Conservation (phyloP, 2,329 filamentous ascomycete genomes). For the Pseudogymnoascus sp. region DNA sequence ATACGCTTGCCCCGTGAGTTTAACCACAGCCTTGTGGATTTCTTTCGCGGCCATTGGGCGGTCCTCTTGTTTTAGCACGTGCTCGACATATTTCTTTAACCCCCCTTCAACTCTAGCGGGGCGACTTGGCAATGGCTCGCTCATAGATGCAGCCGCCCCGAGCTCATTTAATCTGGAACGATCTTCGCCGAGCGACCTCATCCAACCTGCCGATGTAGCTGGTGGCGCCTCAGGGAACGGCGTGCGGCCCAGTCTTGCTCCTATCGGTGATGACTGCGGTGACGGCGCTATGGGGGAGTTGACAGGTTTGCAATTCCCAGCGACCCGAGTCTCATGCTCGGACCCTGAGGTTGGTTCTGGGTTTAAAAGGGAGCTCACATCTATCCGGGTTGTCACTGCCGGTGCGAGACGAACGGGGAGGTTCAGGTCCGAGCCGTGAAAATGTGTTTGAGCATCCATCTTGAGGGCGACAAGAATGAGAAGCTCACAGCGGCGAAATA, state of each 20-base stretch:
- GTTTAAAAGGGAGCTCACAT: neutral
- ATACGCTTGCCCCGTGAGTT: neutral
- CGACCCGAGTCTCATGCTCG: neutral
- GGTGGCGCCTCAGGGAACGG: neutral
- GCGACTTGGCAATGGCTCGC: neutral
- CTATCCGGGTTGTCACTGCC: neutral
- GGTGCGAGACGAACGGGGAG: neutral
- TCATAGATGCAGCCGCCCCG: neutral
- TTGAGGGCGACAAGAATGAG: neutral
- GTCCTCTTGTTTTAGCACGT: neutral
- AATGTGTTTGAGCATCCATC: neutral
- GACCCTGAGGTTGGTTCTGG: neutral
- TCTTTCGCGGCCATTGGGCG: neutral
- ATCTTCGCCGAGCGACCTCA: neutral
- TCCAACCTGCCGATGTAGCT: neutral
- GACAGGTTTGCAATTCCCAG: neutral
- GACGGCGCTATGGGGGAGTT: neutral
- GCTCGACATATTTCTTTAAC: neutral
- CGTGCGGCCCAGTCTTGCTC: neutral
- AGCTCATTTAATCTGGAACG: neutral
- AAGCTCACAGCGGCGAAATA: neutral
- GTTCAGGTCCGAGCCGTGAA: no score
- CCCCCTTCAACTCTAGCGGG: neutral
- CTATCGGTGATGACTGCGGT: neutral
- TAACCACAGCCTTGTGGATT: neutral